A percentile compares a stretch with the other conserved stretches of the same genome.
These are phyloP conservation scores for Ogataea thermomethanolica DNA, from an alignment of 805 yeast species.

Conservation along the genomic window DNA sequence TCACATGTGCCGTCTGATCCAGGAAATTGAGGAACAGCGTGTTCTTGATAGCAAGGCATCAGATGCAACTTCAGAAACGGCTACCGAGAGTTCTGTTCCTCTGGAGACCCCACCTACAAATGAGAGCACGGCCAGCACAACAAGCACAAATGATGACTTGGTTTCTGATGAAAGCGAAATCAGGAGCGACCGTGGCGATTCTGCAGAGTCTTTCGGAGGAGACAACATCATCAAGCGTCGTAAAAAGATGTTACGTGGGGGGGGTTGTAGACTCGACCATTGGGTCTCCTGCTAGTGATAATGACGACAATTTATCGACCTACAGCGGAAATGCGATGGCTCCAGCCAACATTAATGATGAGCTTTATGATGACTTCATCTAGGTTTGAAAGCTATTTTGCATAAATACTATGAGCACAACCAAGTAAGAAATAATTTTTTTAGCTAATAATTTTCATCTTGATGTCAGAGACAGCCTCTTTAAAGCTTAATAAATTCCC, in stretches of 20 bases:
- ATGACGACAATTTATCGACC: slow-evolving; percentile 32
- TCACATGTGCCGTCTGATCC: slow-evolving; percentile 38
- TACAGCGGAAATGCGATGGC: slow-evolving; percentile 29
- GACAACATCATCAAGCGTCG: slow-evolving; percentile 22
- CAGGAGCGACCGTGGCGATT: slow-evolving; percentile 5
- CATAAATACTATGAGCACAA: background rate
- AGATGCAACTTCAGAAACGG: no score
- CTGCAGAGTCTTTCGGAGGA: background rate
- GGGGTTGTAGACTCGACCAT: slow-evolving; percentile 22
- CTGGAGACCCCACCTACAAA: background rate
- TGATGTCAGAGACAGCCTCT: slow-evolving; percentile 4
- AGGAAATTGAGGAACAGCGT: slow-evolving; percentile 32
- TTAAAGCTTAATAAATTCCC: slow-evolving; percentile 59
- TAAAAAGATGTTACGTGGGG: slow-evolving; percentile 19
- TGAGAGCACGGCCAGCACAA: slow-evolving; percentile 3
- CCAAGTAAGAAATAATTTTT: slow-evolving; percentile 3
- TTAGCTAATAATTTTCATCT: background rate
- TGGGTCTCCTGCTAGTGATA: slow-evolving; percentile 31
- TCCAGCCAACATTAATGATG: slow-evolving; percentile 21
- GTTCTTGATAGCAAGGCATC: no score
- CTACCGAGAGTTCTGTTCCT: slow-evolving; percentile 7
- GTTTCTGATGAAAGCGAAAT: slow-evolving; percentile 12
- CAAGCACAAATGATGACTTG: slow-evolving; percentile 6
- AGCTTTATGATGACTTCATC: slow-evolving; percentile 12
- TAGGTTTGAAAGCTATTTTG: slow-evolving; percentile 1